A percentile compares a stretch with the other conserved stretches of the same genome.
Conservation (phyloP, 2,329 filamentous ascomycete species). For the Xylaria hypoxylon region DNA sequence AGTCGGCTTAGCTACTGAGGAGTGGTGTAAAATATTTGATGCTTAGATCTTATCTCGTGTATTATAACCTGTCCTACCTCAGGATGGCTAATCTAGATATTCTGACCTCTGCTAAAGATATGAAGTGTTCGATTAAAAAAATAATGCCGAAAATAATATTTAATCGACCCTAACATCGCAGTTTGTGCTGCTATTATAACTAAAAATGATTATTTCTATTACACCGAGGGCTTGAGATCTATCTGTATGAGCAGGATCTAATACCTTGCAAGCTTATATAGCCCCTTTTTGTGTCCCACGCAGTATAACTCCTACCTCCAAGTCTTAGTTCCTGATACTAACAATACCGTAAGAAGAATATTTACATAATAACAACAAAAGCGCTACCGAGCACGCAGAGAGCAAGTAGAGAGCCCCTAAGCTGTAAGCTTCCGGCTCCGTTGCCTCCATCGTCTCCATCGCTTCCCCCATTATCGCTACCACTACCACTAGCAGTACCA, state of each 20-base stretch:
- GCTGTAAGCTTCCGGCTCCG: constrained; percentile 13
- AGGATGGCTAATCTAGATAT: too few species aligned
- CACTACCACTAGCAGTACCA: neutral
- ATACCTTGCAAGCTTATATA: too few species aligned
- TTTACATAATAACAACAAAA: neutral
- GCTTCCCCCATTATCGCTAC: neutral
- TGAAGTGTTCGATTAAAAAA: too few species aligned
- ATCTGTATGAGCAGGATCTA: too few species aligned
- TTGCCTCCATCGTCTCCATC: neutral
- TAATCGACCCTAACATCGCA: too few species aligned
- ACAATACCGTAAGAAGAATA: neutral
- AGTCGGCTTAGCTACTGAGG: too few species aligned
- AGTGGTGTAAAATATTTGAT: too few species aligned
- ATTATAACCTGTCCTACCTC: too few species aligned
- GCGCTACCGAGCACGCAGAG: neutral
- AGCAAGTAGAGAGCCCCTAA: constrained; percentile 2
- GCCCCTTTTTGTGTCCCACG: too few species aligned
- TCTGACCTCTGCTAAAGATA: too few species aligned
- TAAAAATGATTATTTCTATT: neutral
- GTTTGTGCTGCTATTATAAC: neutral
- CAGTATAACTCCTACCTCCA: neutral
- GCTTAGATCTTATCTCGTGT: too few species aligned
- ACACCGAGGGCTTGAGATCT: neutral
- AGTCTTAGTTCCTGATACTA: neutral
- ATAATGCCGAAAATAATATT: too few species aligned